phyloP scores from a whole-genome alignment of 2,329 filamentous ascomycete genomes.

The Sphaerulina populicola region DNA sequence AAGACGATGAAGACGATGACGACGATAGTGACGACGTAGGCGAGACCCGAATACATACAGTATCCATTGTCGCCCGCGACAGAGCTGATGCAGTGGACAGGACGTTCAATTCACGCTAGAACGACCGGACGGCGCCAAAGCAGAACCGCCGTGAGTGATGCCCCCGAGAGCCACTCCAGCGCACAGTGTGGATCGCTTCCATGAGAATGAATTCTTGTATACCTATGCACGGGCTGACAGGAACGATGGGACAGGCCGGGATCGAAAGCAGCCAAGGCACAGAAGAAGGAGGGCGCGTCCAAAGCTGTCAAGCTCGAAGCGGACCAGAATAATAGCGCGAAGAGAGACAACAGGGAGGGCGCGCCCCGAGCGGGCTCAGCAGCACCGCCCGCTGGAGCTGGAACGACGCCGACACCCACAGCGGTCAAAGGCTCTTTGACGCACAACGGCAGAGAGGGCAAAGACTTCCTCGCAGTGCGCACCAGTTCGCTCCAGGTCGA shows the following conservation, averaged over 20 bases:
- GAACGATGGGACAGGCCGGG: constrained; percentile 8
- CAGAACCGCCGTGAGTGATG: constrained; percentile 20
- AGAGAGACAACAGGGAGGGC: constrained; percentile 17
- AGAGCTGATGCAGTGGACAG: constrained; percentile 26
- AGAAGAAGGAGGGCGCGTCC: constrained; percentile 11
- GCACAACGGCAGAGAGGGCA: constrained; percentile 46
- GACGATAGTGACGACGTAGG: constrained; percentile 37
- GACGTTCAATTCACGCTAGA: constrained; percentile 49
- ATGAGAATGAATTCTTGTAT: background rate
- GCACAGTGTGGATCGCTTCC: background rate
- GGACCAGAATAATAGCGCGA: constrained; percentile 11
- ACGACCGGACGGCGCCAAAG: constrained; percentile 34
- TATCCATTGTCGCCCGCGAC: background rate
- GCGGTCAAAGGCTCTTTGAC: constrained; percentile 31
- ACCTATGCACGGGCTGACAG: background rate
- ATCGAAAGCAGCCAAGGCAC: constrained; percentile 17
- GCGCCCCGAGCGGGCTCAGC: constrained; percentile 14
- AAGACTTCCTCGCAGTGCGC: constrained; percentile 57
- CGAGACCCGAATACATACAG: background rate
- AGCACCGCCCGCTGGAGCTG: background rate
- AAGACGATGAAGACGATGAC: constrained; percentile 12
- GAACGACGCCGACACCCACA: background rate
- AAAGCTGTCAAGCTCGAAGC: constrained; percentile 13
- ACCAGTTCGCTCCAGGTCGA: constrained; percentile 82
- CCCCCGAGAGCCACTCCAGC: too few relatives aligned